phyloP scores from a whole-genome alignment of 2,329 filamentous ascomycete species.

The Cladophialophora bantiana region DNA sequence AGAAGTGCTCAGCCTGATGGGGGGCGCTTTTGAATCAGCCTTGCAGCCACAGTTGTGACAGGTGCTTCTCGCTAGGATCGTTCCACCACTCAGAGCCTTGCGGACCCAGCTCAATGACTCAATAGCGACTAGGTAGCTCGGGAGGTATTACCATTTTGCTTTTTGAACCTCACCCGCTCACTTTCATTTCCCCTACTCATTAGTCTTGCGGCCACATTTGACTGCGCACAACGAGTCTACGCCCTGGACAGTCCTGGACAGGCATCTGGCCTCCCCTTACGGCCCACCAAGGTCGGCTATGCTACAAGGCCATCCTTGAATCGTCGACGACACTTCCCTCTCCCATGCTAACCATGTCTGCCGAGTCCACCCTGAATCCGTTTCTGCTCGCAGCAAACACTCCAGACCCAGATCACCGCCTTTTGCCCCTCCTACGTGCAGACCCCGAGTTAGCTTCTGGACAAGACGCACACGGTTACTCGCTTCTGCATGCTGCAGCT shows the following conservation, averaged over 20 bases:
- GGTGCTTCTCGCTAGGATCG: background rate
- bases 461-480: conserved; percentile 93
- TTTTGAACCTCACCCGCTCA: background rate
- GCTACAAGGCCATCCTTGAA: background rate
- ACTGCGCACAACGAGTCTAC: background rate
- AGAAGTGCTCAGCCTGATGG: conserved; percentile 18
- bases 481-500: conserved; percentile 87
- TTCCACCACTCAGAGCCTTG: conserved; percentile 13
- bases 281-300: background rate
- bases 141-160: background rate
- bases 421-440: conserved; percentile 76
- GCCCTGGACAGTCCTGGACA: background rate
- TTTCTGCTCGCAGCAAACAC: conserved; percentile 85
- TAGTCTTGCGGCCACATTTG: background rate
- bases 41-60: background rate
- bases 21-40: conserved; percentile 6
- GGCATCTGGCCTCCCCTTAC: background rate
- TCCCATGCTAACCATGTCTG: conserved; percentile 20
- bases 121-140: background rate
- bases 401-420: conserved; percentile 60
- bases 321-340: background rate
- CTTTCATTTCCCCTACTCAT: background rate
- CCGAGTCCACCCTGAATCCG: conserved; percentile 57
- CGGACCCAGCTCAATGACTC: conserved; percentile 3
- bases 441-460: conserved; percentile 77